Evolutionary conservation across 208 protist genomes (phyloP), one percentile per base, ranked within the genome.

Genomic region (Porcisia deanei): DNA sequence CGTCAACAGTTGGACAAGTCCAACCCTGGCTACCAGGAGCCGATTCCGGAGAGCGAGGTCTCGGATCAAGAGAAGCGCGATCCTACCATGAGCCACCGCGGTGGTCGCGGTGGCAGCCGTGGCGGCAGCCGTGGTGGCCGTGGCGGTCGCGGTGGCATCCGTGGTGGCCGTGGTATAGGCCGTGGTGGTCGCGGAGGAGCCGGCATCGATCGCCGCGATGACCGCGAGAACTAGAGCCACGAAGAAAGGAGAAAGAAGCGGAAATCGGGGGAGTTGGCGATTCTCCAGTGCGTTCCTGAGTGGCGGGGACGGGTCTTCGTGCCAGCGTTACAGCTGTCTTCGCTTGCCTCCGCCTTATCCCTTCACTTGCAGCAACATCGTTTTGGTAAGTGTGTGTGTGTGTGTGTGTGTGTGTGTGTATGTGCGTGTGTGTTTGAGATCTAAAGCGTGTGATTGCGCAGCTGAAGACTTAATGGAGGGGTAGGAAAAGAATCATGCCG

Each of bases 1-100:
- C 89, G 90, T 69, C 86, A 95, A 49, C 89, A 77, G 76, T 80
- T 98, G 9, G 94, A 98, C 87, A 89, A 64, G 71, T 85, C 71
- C 65, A 88, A 96, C 85, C 80, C 91, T 59, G 96, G 96, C 68
- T 98, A 98, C 83, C 96, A 98, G 88, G 83, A 81, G 72, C 96
- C 96, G 25, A 90, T 98, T 39, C 92, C 92, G 54, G 92, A 88
- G 77, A 85, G 90, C 63, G 86, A 97, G 87, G 96, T 98, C 74
- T 90, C 83, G 52, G 91, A 91, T 82, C 89, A 97, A 80, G 91
- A 95, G 86, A 77, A 85, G 76, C 84, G 89, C 58, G 83, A 90
- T 61, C 82, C 80, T 45, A 75, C 68, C 66, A 84, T 84, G 39
- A 65, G 67, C 74, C 70, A 75, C 53, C 71, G 85, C 60, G 73